A percentile compares a stretch with the other conserved stretches of the same genome.
These are phyloP conservation scores for Trypanosoma mega DNA, from an alignment of 208 protist genomes.

Conservation along the genomic window DNA sequence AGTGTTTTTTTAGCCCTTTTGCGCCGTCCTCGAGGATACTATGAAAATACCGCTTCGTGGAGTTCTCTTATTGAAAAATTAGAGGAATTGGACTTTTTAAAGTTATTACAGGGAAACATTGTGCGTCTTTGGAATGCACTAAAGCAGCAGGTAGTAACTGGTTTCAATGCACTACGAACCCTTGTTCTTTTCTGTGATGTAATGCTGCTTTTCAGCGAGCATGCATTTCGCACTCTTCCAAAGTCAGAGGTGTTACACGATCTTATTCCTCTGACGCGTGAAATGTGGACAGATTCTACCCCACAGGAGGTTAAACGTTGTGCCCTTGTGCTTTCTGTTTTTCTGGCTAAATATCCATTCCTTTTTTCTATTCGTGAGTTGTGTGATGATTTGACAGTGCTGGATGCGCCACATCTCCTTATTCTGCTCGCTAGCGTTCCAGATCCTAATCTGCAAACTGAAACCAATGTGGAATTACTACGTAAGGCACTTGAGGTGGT, in stretches of 20 bases:
- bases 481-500: slow-evolving; percentile 17
- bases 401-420: slow-evolving; percentile 17
- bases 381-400: not conserved
- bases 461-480: slow-evolving; percentile 10
- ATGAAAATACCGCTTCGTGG: slow-evolving; percentile 15
- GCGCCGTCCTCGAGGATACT: slow-evolving; percentile 10
- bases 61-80: slow-evolving; percentile 24
- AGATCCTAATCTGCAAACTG: not conserved
- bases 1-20: slow-evolving; percentile 21
- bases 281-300: slow-evolving; percentile 20
- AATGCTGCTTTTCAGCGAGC: slow-evolving; percentile 24
- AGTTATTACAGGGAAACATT: slow-evolving; percentile 19
- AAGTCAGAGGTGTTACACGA: slow-evolving; percentile 1
- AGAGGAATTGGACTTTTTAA: slow-evolving; percentile 24
- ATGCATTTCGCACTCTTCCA: not conserved
- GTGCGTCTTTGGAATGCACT: slow-evolving; percentile 15
- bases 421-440: slow-evolving; percentile 14
- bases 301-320: slow-evolving; percentile 18
- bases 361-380: slow-evolving; percentile 8
- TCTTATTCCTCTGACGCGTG: slow-evolving; percentile 5
- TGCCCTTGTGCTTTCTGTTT: slow-evolving; percentile 25
- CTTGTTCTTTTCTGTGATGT: slow-evolving; percentile 24
- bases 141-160: slow-evolving; percentile 5
- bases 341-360: slow-evolving; percentile 15
- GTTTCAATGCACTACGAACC: slow-evolving; percentile 13